These are phyloP conservation scores for Botryotinia convoluta DNA, from an alignment of 2,329 filamentous ascomycete species.

Conservation along the genomic window DNA sequence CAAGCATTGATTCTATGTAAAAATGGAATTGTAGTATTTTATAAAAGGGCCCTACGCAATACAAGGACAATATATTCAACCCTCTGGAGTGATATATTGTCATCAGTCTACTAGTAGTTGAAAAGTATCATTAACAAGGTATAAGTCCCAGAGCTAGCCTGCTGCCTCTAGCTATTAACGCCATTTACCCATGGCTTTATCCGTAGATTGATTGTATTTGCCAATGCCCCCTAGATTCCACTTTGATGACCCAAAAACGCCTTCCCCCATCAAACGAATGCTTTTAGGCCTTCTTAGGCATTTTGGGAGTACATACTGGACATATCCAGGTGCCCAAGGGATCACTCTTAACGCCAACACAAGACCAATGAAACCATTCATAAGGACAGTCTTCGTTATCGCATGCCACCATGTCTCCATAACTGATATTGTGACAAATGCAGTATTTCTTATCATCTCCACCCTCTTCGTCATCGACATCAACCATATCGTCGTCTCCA, in stretches of 20 bases:
- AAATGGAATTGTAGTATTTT: neutral
- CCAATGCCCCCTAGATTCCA: neutral
- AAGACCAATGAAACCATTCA: constrained; percentile 87
- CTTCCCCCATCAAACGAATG: neutral
- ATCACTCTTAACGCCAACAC: constrained; percentile 66
- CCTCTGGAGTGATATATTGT: neutral
- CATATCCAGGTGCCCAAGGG: constrained; percentile 68
- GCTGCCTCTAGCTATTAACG: constrained; percentile 2
- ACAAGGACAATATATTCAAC: neutral
- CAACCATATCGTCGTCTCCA: constrained; percentile 52
- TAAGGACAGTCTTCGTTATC: constrained; percentile 78
- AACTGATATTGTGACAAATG: constrained; percentile 77
- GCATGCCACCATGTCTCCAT: constrained; percentile 86
- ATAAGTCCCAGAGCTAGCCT: neutral
- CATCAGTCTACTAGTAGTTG: neutral
- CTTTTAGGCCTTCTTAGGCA: constrained; percentile 4
- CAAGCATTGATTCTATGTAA: neutral
- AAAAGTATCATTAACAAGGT: neutral
- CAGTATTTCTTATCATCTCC: constrained; percentile 78
- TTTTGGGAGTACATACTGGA: constrained; percentile 55
- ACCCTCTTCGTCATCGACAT: constrained; percentile 65
- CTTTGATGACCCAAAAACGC: neutral
- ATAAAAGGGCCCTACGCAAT: neutral
- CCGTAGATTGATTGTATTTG: constrained; percentile 3
- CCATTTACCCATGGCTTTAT: neutral